Evolutionary conservation across 2,329 filamentous ascomycete genomes (phyloP).

Genomic region (Aspergillus persii): DNA sequence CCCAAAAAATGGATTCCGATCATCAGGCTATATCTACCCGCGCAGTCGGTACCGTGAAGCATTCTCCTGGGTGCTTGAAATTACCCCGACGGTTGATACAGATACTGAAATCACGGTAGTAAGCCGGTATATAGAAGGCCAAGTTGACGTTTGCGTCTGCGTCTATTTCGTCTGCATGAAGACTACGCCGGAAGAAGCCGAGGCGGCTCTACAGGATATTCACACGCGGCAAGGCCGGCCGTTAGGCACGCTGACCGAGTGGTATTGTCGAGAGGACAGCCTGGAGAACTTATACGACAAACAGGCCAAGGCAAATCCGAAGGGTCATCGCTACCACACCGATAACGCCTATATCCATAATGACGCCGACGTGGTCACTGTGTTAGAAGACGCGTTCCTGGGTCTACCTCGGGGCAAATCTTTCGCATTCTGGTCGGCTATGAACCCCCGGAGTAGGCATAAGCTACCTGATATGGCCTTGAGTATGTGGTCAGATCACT

Average conservation of each 20-base stretch:
- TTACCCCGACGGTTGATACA: slow-evolving; percentile 12
- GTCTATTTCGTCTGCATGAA: slow-evolving; percentile 21
- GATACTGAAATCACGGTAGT: slow-evolving; percentile 29
- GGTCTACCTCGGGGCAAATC: slow-evolving; percentile 47
- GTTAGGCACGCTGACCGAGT: slow-evolving; percentile 34
- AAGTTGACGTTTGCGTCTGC: slow-evolving; percentile 27
- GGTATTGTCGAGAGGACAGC: slow-evolving; percentile 36
- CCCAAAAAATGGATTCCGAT: slow-evolving; percentile 25
- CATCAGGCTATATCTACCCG: slow-evolving; percentile 48
- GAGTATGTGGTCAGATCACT: slow-evolving; percentile 56
- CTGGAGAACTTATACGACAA: slow-evolving; percentile 35
- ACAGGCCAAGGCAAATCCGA: slow-evolving; percentile 50
- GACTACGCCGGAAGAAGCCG: slow-evolving; percentile 7
- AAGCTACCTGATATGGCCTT: slow-evolving; percentile 52
- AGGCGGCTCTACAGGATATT: slow-evolving; percentile 10
- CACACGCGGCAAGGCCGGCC: slow-evolving; percentile 34
- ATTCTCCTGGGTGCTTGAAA: slow-evolving; percentile 47
- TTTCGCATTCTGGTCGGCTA: slow-evolving; percentile 52
- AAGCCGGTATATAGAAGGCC: slow-evolving; percentile 31
- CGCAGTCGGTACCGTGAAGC: slow-evolving; percentile 45
- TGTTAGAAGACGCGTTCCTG: slow-evolving; percentile 49
- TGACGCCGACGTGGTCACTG: slow-evolving; percentile 45
- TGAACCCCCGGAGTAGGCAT: slow-evolving; percentile 49
- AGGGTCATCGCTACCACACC: slow-evolving; percentile 48
- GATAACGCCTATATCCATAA: slow-evolving; percentile 54